phyloP scores from a whole-genome alignment of 23 red algal species.

The Gracilariopsis chorda region DNA sequence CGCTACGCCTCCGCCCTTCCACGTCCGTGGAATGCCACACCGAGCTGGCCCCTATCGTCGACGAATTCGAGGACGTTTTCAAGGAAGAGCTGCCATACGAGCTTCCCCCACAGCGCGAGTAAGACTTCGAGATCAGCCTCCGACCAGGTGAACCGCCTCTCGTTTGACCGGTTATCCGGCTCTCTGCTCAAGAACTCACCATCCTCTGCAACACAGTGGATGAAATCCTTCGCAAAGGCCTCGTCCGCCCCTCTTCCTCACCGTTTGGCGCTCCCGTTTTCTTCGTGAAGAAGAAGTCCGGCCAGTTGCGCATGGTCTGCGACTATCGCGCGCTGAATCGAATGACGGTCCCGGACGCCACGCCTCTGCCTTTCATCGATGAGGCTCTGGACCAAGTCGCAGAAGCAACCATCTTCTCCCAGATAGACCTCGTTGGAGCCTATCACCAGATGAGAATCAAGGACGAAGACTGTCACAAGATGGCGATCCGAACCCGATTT shows the following conservation, averaged over 20 bases:
- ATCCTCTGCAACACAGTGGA: background rate
- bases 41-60: too few species aligned
- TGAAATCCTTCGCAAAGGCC: background rate
- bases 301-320: background rate
- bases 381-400: conserved; percentile 21
- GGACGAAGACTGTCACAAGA: conserved; percentile 1
- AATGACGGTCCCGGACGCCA: background rate
- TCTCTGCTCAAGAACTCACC: background rate
- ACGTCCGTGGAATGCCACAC: too few species aligned
- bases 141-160: background rate
- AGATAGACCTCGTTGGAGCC: conserved; percentile 17
- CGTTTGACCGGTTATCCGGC: conserved; percentile 16
- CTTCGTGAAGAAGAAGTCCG: background rate
- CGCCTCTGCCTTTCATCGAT: background rate
- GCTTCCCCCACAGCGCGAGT: background rate
- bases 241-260: conserved; percentile 5
- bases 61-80: conserved; percentile 15
- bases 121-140: conserved; percentile 8
- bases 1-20: too few species aligned
- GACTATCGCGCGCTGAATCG: conserved; percentile 4
- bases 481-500: background rate
- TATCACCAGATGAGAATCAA: conserved; percentile 11
- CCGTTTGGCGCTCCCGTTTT: conserved; percentile 6
- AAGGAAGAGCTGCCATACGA: conserved; percentile 8
- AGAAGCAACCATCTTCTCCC: background rate